Base-by-base conservation (phyloP, 495 filamentous ascomycete species). In the Cairneyella variabilis region DNA sequence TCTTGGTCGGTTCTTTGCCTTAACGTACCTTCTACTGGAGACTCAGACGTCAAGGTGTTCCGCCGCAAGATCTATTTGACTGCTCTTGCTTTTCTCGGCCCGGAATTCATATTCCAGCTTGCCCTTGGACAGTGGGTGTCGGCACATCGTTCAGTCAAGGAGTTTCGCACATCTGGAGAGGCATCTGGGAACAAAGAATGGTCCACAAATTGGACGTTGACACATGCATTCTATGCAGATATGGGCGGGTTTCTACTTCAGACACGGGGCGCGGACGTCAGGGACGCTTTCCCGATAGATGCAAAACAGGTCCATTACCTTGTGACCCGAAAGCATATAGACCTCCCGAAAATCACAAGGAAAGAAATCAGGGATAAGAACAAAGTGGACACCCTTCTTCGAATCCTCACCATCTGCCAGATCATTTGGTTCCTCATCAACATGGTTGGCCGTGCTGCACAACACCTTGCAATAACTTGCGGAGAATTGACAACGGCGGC, bases 211-310 rank as follows among this genome's bases (percentile, higher is more conserved):
- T 74, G 70, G 71, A 72, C 69, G 1, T 49, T 71, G 28, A 38
- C 28, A 8, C 64, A 68, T 23, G 71, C 44, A 16, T 73, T 71
- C 51, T 73, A 58, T 48, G 68, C 68, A 16, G 60, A 74, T 45
- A 69, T 61, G 51, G 72, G 72, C 32, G 71, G 69, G 10, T 62
- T 73, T 53, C 12, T 63, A 16, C 57, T 68, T 0, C 8, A 63
- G 10, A 30, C 58, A 1, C 21, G 10, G 0, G 71, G 68, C n/a
- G 27, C 14, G 25, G 18, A 6, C 0, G 38, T 66, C n/a, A 27
- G 12, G 25, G 18, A 6, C 0, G 38, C 67, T 0, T 70, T 70
- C 30, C 67, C 66, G 1, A 14, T 75, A 20, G 66, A 65, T 36
- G 59, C 63, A 14, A 61, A 63, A 34, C 67, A 73, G 18, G n/a